phyloP scores from a whole-genome alignment of 2,329 filamentous ascomycete genomes.

The Pseudogymnoascus destructans region DNA sequence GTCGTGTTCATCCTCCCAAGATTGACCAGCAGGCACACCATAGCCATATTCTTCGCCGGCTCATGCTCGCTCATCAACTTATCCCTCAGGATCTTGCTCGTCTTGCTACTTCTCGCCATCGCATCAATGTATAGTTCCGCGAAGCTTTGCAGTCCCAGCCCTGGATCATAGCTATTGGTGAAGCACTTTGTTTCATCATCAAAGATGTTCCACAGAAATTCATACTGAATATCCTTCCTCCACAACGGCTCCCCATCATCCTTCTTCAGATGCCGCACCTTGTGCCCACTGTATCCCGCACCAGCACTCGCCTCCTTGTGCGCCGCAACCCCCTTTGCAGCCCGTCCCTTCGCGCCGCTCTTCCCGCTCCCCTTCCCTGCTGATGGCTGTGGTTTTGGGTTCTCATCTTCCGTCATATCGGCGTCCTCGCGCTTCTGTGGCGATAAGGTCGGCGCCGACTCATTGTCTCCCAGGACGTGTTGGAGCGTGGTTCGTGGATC shows the following conservation, averaged over 20 bases:
- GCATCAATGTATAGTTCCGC: constrained; percentile 96
- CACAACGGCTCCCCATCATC: constrained; percentile 79
- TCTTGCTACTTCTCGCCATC: constrained; percentile 97
- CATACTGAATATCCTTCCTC: constrained; percentile 79
- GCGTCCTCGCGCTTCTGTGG: constrained; percentile 12
- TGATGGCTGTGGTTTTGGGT: constrained; percentile 19
- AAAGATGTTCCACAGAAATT: constrained; percentile 71
- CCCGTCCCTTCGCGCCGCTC: constrained; percentile 19
- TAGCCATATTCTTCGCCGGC: constrained; percentile 94
- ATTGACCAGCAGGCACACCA: constrained; percentile 96
- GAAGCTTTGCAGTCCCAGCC: constrained; percentile 59
- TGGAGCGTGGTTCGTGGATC: constrained; percentile 22
- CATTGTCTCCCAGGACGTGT: constrained; percentile 18
- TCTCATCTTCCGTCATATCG: constrained; percentile 26
- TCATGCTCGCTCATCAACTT: constrained; percentile 86
- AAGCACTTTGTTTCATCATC: constrained; percentile 65
- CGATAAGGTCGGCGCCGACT: constrained; percentile 19
- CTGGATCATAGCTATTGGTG: constrained; percentile 73
- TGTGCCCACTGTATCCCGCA: constrained; percentile 31
- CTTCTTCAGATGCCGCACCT: constrained; percentile 77
- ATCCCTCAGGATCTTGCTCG: constrained; percentile 94
- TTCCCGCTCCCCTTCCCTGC: constrained; percentile 13
- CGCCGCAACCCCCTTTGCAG: constrained; percentile 12
- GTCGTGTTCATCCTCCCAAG: constrained; percentile 98
- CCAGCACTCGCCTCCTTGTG: constrained; percentile 7